Percentiles rank a stretch among this genome's conserved stretches.
phyloP scores from a whole-genome alignment of 257 asterid species.

The Voacanga thouarsii region DNA sequence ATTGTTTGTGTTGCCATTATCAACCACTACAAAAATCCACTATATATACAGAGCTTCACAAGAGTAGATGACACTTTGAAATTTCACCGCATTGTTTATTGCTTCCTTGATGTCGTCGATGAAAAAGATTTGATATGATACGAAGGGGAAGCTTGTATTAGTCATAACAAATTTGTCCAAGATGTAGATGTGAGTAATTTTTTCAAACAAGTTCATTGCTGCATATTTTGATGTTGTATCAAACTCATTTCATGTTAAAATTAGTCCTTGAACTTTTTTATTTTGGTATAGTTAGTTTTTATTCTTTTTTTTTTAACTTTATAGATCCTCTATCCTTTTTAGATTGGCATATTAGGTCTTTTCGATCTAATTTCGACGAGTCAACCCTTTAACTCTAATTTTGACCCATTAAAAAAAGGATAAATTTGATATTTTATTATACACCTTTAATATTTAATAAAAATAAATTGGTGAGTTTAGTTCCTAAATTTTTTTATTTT shows the following conservation, averaged over 20 bases:
- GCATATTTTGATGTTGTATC: slow-evolving; percentile 94
- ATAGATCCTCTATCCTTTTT: no score
- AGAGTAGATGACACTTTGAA: slow-evolving; percentile 90
- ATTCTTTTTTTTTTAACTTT: no score
- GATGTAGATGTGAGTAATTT: slow-evolving; percentile 89
- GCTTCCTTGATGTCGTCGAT: slow-evolving; percentile 92
- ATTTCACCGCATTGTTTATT: slow-evolving; percentile 92
- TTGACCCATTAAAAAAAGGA: no score
- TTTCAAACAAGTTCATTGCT: slow-evolving; percentile 76
- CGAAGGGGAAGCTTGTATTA: slow-evolving; percentile 92
- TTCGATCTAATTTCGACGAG: no score
- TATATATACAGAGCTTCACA: slow-evolving; percentile 88
- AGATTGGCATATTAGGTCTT: no score
- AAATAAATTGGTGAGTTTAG: no score
- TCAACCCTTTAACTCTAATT: no score
- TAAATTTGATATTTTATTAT: no score
- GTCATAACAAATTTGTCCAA: slow-evolving; percentile 86
- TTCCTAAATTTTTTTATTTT: no score
- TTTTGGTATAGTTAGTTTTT: no score
- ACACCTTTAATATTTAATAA: no score
- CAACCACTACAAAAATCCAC: slow-evolving; percentile 97
- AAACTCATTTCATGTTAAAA: slow-evolving; percentile 92
- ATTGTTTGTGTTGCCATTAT: slow-evolving; percentile 96
- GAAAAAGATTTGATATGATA: slow-evolving; percentile 85
- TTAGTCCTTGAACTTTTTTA: no score